Conservation (phyloP, 179 eudicot genomes). For the Vitellaria paradoxa region DNA sequence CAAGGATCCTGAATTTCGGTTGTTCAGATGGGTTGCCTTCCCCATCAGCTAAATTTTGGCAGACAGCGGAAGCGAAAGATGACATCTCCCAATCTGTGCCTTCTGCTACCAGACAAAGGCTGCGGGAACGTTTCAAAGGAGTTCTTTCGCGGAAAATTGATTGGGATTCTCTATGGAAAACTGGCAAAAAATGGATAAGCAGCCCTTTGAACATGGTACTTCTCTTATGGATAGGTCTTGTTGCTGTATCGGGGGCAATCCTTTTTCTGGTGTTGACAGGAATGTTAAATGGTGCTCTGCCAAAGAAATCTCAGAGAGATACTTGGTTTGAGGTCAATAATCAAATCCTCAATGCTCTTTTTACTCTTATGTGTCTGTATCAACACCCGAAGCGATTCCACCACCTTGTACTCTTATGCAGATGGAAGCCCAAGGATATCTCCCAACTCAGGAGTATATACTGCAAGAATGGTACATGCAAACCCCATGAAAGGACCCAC, state of each 20-base stretch:
- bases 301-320: slow-evolving; percentile 55
- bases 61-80: slow-evolving; percentile 53
- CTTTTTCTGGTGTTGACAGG: slow-evolving; percentile 84
- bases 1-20: slow-evolving; percentile 28
- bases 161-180: slow-evolving; percentile 50
- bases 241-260: slow-evolving; percentile 80
- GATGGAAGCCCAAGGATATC: slow-evolving; percentile 76
- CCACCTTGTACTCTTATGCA: slow-evolving; percentile 60
- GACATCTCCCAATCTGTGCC: slow-evolving; percentile 64
- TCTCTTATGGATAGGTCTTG: slow-evolving; percentile 60
- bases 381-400: slow-evolving; percentile 78
- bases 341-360: slow-evolving; percentile 85
- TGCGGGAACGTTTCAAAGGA: slow-evolving; percentile 48
- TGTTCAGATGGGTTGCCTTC: slow-evolving; percentile 26
- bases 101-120: slow-evolving; percentile 36
- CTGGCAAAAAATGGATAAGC: slow-evolving; percentile 60
- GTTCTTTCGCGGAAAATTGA: slow-evolving; percentile 55
- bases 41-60: slow-evolving; percentile 59
- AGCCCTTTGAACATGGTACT: slow-evolving; percentile 77
- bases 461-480: slow-evolving; percentile 87
- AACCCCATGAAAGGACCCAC: slow-evolving; percentile 88
- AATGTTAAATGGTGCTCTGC: slow-evolving; percentile 63
- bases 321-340: slow-evolving; percentile 94
- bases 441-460: slow-evolving; percentile 57
- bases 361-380: slow-evolving; percentile 79